Conservation (phyloP, 108 stramenopile species). For the Seminavis robusta region DNA sequence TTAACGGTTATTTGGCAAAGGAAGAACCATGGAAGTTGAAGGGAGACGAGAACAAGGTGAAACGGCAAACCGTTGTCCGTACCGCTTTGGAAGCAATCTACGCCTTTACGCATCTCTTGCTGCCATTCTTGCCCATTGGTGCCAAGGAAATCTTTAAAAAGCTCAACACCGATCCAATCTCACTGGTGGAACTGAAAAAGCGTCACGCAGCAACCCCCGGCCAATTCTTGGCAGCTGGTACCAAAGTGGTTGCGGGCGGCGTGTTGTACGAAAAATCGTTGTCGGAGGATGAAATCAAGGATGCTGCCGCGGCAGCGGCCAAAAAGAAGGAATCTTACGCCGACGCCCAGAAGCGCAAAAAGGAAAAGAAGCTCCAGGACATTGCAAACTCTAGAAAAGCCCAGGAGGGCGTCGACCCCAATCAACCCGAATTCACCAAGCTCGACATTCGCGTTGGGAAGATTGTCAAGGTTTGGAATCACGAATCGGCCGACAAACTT, state of each 20-base stretch:
- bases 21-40: constrained; percentile 96
- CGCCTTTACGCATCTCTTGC: constrained; percentile 86
- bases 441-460: constrained; percentile 87
- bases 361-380: constrained; percentile 79
- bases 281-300: constrained; percentile 65
- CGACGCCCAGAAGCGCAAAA: constrained; percentile 73
- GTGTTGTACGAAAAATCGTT: constrained; percentile 65
- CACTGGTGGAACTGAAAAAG: constrained; percentile 42
- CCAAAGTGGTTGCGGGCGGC: constrained; percentile 64
- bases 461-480: constrained; percentile 91
- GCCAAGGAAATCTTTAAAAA: constrained; percentile 86
- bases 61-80: constrained; percentile 79
- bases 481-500: constrained; percentile 88
- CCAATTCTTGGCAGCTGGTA: constrained; percentile 66
- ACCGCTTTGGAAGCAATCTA: constrained; percentile 93
- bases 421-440: constrained; percentile 87
- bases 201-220: too few relatives aligned
- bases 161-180: constrained; percentile 67
- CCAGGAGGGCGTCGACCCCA: constrained; percentile 20
- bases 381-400: constrained; percentile 53
- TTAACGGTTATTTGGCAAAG: constrained; percentile 93
- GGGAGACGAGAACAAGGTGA: constrained; percentile 79
- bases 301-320: constrained; percentile 45
- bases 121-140: constrained; percentile 89
- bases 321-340: constrained; percentile 77